A percentile compares a stretch with the other conserved stretches of the same genome.
These are phyloP conservation scores for Chalara sp. DNA, from an alignment of 2,329 filamentous ascomycete genomes.

Conservation along the genomic window DNA sequence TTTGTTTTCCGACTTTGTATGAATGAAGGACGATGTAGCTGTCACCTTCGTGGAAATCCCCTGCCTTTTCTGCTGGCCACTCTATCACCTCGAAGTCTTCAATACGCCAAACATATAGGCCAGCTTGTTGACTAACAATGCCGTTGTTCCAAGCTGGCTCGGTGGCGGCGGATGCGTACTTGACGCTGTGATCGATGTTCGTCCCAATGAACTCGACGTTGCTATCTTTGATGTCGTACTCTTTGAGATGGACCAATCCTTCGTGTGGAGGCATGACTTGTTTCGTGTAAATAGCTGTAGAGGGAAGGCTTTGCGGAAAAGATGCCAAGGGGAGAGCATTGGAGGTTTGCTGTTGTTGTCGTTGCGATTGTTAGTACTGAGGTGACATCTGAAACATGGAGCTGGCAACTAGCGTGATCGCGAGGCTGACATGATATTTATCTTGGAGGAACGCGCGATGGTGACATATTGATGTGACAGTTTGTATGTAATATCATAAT, in stretches of 20 bases:
- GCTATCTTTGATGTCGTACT: conserved; percentile 61
- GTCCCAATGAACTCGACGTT: conserved; percentile 44
- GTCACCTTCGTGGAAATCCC: conserved; percentile 60
- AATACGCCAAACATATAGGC: conserved; percentile 59
- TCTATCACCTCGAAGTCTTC: conserved; percentile 59
- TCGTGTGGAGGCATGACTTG: conserved; percentile 49
- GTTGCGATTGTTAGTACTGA: no score
- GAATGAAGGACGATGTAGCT: conserved; percentile 61
- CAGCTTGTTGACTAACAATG: conserved; percentile 42
- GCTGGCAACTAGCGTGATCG: no score
- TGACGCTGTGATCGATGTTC: conserved; percentile 57
- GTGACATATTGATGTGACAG: no score
- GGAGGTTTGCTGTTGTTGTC: no score
- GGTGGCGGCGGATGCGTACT: conserved; percentile 56
- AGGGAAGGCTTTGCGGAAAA: no score
- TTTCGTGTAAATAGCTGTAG: no score
- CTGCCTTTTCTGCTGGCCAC: conserved; percentile 49
- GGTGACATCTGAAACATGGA: no score
- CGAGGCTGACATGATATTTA: no score
- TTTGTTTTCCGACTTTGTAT: conserved; percentile 42
- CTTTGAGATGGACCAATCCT: conserved; percentile 52
- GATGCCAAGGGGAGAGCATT: no score
- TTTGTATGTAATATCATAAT: no score
- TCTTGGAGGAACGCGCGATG: no score
- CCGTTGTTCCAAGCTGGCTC: conserved; percentile 63